Percentiles rank a stretch among this genome's conserved stretches.
Evolutionary conservation across 2,329 filamentous ascomycete genomes (phyloP).

Genomic region (Xenoacremonium recifei): DNA sequence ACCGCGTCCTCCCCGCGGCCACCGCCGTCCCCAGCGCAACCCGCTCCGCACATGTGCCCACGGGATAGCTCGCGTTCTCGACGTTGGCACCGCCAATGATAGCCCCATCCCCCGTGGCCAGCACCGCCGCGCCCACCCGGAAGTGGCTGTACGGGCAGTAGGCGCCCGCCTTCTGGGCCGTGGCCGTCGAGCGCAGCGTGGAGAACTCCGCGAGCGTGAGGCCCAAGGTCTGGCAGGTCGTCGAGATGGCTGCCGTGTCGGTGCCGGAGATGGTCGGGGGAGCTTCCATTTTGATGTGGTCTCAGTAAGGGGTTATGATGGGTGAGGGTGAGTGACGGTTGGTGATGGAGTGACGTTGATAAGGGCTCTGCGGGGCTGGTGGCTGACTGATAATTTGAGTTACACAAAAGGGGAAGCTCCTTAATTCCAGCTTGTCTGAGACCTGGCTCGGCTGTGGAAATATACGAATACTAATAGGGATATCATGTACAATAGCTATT

Average conservation of each 20-base stretch:
- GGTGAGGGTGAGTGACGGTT: background rate
- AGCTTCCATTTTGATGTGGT: constrained; percentile 13
- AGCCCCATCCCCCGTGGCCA: constrained; percentile 57
- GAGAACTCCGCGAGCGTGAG: constrained; percentile 64
- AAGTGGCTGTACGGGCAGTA: constrained; percentile 96
- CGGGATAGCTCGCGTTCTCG: constrained; percentile 90
- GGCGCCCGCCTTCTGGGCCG: constrained; percentile 71
- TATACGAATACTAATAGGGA: too few relatives aligned
- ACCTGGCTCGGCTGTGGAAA: too few relatives aligned
- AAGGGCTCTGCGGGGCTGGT: too few relatives aligned
- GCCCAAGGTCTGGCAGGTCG: constrained; percentile 33
- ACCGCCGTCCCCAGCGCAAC: constrained; percentile 85
- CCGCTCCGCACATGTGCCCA: constrained; percentile 92
- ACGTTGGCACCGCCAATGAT: constrained; percentile 71
- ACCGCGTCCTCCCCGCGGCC: constrained; percentile 52
- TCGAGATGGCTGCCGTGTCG: constrained; percentile 26
- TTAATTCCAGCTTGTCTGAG: too few relatives aligned
- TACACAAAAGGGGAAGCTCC: too few relatives aligned
- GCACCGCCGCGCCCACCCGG: constrained; percentile 79
- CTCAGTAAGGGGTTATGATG: background rate
- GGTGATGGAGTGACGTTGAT: too few relatives aligned
- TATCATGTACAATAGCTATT: too few relatives aligned
- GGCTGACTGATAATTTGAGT: too few relatives aligned
- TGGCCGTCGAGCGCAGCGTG: constrained; percentile 59
- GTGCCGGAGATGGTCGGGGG: constrained; percentile 24